Conservation (phyloP, 306 rosid genomes). For the Cicer yamashitae region DNA sequence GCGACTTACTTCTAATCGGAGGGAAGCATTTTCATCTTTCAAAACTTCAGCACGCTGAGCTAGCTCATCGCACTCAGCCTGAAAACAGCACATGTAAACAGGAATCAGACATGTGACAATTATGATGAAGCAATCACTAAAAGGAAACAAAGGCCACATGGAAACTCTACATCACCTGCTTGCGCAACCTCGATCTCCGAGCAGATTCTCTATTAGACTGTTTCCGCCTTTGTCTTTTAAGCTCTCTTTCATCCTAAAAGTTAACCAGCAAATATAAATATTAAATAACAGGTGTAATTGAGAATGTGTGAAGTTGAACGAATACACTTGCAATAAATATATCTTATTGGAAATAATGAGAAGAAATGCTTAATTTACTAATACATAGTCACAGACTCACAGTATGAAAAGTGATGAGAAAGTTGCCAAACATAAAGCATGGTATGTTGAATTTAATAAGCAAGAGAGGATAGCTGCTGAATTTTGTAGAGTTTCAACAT, state of each 20-base stretch:
- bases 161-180: slow-evolving; percentile 66
- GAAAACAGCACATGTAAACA: slow-evolving; percentile 39
- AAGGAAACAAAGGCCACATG: slow-evolving; percentile 22
- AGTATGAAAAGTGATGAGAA: background rate
- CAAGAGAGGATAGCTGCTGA: background rate
- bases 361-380: background rate
- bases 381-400: background rate
- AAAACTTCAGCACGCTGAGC: slow-evolving; percentile 88
- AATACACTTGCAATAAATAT: background rate
- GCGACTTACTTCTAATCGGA: slow-evolving; percentile 79
- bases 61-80: slow-evolving; percentile 98
- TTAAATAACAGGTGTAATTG: slow-evolving; percentile 24
- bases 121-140: slow-evolving; percentile 33
- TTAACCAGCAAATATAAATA: slow-evolving; percentile 17
- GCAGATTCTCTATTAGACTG: slow-evolving; percentile 99
- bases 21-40: slow-evolving; percentile 84
- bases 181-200: slow-evolving; percentile 95
- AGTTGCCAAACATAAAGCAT: background rate
- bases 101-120: slow-evolving; percentile 21
- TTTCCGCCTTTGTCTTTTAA: slow-evolving; percentile 91
- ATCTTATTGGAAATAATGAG: background rate
- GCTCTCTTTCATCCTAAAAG: slow-evolving; percentile 92
- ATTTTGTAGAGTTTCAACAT: no score
- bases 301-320: background rate
- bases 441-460: background rate